A percentile compares a stretch with the other conserved stretches of the same genome.
phyloP scores from a whole-genome alignment of 805 yeast genomes.

The Groenewaldozyma salmanticensis region DNA sequence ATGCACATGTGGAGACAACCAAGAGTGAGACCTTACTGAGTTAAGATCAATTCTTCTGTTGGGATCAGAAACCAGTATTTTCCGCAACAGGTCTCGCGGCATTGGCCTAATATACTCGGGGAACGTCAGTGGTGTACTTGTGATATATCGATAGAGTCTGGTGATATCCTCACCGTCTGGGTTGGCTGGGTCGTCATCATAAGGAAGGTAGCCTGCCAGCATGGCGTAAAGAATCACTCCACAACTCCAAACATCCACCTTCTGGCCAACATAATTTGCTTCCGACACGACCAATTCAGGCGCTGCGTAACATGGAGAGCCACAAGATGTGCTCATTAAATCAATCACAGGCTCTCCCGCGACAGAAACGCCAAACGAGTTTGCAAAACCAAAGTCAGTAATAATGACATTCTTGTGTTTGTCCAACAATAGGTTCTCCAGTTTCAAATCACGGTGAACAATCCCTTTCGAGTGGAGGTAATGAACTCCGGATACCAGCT shows the following conservation, averaged over 20 bases:
- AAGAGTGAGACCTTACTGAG: constrained; percentile 70
- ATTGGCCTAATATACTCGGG: constrained; percentile 88
- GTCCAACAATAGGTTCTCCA: constrained; percentile 68
- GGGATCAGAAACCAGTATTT: constrained; percentile 77
- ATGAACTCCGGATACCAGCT: constrained; percentile 85
- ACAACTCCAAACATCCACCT: constrained; percentile 95
- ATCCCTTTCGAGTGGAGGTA: constrained; percentile 77
- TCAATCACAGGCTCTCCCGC: constrained; percentile 34
- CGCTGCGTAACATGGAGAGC: constrained; percentile 98
- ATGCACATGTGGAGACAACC: constrained; percentile 79
- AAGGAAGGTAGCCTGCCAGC: constrained; percentile 94
- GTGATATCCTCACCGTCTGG: constrained; percentile 95
- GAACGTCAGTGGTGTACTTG: constrained; percentile 83
- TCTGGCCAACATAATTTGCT: constrained; percentile 80
- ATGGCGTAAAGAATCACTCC: constrained; percentile 94
- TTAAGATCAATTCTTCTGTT: constrained; percentile 56
- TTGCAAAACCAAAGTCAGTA: constrained; percentile 93
- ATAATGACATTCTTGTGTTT: constrained; percentile 79
- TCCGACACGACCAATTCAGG: constrained; percentile 90
- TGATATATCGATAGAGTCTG: constrained; percentile 81
- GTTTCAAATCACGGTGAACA: constrained; percentile 67
- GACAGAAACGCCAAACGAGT: constrained; percentile 44
- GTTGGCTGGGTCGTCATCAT: constrained; percentile 93
- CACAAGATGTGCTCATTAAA: constrained; percentile 89
- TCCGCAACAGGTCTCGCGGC: constrained; percentile 82